Base-by-base conservation (phyloP, 768 basidiomycete species). In the Podaxis carcinomalis region DNA sequence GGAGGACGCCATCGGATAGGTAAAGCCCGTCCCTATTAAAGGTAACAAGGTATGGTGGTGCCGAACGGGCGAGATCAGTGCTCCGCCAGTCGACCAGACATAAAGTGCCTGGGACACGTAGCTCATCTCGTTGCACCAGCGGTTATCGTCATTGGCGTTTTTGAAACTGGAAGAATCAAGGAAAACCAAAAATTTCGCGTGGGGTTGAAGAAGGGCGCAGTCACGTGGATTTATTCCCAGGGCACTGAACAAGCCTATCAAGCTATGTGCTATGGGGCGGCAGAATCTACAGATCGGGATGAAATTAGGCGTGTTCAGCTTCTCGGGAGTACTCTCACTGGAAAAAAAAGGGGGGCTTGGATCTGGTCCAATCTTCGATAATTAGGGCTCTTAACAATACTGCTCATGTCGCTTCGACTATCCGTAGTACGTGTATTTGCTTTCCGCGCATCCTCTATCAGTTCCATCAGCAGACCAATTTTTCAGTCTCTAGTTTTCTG, bases 21-120 rank as follows among this genome's bases (percentile, higher is more conserved):
- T 55, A 27, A 44, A 54, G 59, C 59, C 59, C 59, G 59, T 50
- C 59, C 59, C 52, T 61, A 53, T 55, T 28, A 50, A 55, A 32
- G 16, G 35, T 61, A 61, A 61, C 59, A 61, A 61, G 59, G 59
- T 61, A 55, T 19, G 59, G 28, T 36, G 59, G 59, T 55, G 59
- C 59, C 59, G 59, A 61, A 61, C 59, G 59, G 52, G 53, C 59
- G 59, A 61, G 59, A 55, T 61, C 59, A 61, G 46, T n/a, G 59
- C 44, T 49, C 14, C 52, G 59, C 59, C 19, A 39, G 50, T 51
- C 50, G 14, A 59, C 36, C 13, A 23, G 37, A 3, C 39, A 40
- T 27, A 32, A n/a, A 56, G 49, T 21, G 47, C 47, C 44, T 3
- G 16, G 47, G 42, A 55, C 46, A 28, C 59, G 44, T 49, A 36